A percentile compares a stretch with the other conserved stretches of the same genome.
Evolutionary conservation across 2,329 filamentous ascomycete genomes (phyloP).

Genomic region (Colletotrichum trifolii): DNA sequence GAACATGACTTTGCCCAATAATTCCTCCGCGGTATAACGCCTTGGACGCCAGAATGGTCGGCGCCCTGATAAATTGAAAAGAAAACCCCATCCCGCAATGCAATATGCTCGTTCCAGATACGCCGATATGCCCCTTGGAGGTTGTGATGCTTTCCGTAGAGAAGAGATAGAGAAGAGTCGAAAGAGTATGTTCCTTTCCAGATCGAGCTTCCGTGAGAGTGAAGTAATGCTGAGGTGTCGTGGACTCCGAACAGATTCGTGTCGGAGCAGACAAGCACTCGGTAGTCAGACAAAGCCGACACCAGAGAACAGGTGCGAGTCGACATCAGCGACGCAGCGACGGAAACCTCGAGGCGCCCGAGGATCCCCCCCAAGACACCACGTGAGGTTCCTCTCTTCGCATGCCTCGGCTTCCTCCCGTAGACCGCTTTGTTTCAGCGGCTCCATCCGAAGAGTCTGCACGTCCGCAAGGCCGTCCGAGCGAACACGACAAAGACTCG

Average conservation of each 20-base stretch:
- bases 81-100: constrained; percentile 19
- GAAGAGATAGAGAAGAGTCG: constrained; percentile 5
- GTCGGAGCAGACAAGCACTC: background rate
- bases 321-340: background rate
- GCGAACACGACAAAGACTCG: constrained; percentile 15
- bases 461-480: constrained; percentile 5
- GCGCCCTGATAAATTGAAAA: background rate
- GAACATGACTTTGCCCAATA: background rate
- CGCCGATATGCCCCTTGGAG: constrained; percentile 9
- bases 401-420: constrained; percentile 15
- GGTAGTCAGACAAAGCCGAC: background rate
- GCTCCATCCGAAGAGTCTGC: constrained; percentile 11
- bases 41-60: constrained; percentile 11
- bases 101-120: constrained; percentile 27
- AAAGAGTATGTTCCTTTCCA: constrained; percentile 13
- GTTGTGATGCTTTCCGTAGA: constrained; percentile 2
- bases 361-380: background rate
- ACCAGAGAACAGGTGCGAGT: background rate
- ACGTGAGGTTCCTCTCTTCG: constrained; percentile 1
- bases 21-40: constrained; percentile 1
- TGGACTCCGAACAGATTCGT: no score
- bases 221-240: no score
- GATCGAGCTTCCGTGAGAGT: background rate
- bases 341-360: constrained; percentile 6
- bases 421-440: constrained; percentile 30